Conservation (phyloP, 2,329 filamentous ascomycete species). For the Ceratocystis eucalypticola region DNA sequence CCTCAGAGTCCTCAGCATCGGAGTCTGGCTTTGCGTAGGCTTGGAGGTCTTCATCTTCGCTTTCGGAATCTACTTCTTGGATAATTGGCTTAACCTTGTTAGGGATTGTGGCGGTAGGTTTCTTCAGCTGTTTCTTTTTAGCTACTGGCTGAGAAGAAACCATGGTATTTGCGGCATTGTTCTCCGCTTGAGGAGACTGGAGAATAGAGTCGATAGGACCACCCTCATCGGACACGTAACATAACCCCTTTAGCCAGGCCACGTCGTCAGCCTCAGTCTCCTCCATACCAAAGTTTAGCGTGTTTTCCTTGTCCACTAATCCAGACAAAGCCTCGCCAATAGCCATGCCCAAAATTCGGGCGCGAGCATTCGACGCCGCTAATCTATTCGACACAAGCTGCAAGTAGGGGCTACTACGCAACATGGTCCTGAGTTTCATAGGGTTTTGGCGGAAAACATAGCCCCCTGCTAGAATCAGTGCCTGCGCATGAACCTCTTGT, state of each 20-base stretch:
- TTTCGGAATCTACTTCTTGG: constrained; percentile 50
- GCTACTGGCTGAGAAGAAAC: constrained; percentile 18
- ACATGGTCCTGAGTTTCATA: constrained; percentile 52
- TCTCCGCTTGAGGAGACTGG: constrained; percentile 18
- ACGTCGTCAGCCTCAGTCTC: constrained; percentile 63
- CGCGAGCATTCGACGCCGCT: constrained; percentile 57
- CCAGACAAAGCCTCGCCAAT: constrained; percentile 60
- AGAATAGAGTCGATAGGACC: constrained; percentile 44
- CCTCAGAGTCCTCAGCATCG: constrained; percentile 81
- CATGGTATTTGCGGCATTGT: constrained; percentile 18
- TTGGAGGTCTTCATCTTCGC: constrained; percentile 53
- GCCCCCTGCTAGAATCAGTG: constrained; percentile 62
- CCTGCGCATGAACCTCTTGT: constrained; percentile 78
- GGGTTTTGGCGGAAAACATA: constrained; percentile 56
- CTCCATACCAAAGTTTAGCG: constrained; percentile 71
- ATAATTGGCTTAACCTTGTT: constrained; percentile 38
- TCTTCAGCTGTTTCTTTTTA: constrained; percentile 23
- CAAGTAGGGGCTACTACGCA: constrained; percentile 61
- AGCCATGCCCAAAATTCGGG: constrained; percentile 76
- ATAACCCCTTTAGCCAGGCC: constrained; percentile 57
- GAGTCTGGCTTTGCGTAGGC: constrained; percentile 78
- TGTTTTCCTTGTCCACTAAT: constrained; percentile 55
- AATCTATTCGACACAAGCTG: constrained; percentile 75
- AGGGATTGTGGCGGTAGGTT: constrained; percentile 23
- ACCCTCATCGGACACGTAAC: constrained; percentile 46